Percentiles rank a stretch among this genome's conserved stretches.
phyloP scores from a whole-genome alignment of 2,329 filamentous ascomycete genomes.

The Xylariaceae sp. region DNA sequence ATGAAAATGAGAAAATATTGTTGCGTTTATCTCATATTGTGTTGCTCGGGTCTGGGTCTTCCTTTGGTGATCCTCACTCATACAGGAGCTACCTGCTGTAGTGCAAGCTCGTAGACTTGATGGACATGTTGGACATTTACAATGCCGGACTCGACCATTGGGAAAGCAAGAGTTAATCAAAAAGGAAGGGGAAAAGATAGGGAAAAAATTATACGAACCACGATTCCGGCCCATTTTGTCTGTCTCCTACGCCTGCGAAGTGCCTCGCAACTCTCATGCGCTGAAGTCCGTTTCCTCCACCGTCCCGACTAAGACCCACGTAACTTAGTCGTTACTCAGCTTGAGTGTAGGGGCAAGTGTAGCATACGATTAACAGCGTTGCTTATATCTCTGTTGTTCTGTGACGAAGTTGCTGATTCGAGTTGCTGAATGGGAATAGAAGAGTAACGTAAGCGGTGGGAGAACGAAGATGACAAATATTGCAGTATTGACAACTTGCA shows the following conservation, averaged over 20 bases:
- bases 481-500: conserved; percentile 12
- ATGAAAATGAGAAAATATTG: not conserved
- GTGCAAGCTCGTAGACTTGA: conserved; percentile 11
- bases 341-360: not conserved
- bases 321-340: conserved; percentile 2
- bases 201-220: conserved; percentile 51
- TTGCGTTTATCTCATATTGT: not conserved
- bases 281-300: conserved; percentile 1
- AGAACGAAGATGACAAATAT: conserved; percentile 3
- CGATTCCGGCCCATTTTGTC: conserved; percentile 60
- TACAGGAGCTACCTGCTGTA: conserved; percentile 19
- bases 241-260: conserved; percentile 14
- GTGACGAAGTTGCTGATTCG: not conserved
- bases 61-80: conserved; percentile 14
- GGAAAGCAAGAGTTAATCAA: conserved; percentile 14
- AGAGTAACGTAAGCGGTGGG: conserved; percentile 12
- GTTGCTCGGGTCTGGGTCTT: not conserved
- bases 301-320: conserved; percentile 15
- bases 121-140: conserved; percentile 19
- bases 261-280: conserved; percentile 21
- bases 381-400: conserved; percentile 12
- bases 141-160: conserved; percentile 19
- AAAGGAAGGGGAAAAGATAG: conserved; percentile 15
- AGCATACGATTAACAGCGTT: conserved; percentile 2
- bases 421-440: not conserved